A percentile compares a stretch with the other conserved stretches of the same genome.
phyloP scores from a whole-genome alignment of 768 basidiomycete species.

The Calocybe indica region DNA sequence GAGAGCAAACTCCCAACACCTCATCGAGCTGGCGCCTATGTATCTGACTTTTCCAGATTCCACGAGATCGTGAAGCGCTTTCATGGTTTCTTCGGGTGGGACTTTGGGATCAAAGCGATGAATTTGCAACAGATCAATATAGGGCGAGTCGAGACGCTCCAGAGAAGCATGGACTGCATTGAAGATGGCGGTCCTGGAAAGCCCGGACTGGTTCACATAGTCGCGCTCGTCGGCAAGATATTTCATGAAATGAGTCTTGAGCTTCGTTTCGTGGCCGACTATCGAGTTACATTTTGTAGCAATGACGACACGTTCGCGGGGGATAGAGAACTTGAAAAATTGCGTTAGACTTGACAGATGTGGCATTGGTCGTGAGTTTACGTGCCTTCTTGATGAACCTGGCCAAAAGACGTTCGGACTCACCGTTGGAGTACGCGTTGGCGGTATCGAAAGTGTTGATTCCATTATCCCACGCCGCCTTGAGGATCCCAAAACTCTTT shows the following conservation, averaged over 20 bases:
- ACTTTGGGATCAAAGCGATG: constrained; percentile 30
- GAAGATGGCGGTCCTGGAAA: constrained; percentile 24
- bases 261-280: constrained; percentile 4
- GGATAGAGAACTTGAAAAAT: constrained; percentile 8
- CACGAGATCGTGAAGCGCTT: constrained; percentile 39
- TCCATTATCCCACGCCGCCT: constrained; percentile 35
- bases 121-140: constrained; percentile 34
- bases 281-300: constrained; percentile 9
- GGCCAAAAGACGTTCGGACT: constrained; percentile 34
- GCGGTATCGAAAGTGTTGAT: constrained; percentile 33
- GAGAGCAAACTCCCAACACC: constrained; percentile 36
- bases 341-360: constrained; percentile 12
- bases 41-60: constrained; percentile 43
- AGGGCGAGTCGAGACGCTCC: constrained; percentile 18
- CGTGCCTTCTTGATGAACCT: constrained; percentile 30
- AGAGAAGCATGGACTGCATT: constrained; percentile 27
- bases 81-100: constrained; percentile 36
- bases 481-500: constrained; percentile 36
- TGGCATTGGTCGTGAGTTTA: background rate
- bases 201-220: constrained; percentile 12
- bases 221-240: constrained; percentile 6
- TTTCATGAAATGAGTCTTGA: background rate
- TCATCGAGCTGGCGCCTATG: constrained; percentile 43
- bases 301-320: constrained; percentile 9
- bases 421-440: constrained; percentile 31